Base-by-base conservation (phyloP, 129 eudicot species). In the Mikania micrantha region DNA sequence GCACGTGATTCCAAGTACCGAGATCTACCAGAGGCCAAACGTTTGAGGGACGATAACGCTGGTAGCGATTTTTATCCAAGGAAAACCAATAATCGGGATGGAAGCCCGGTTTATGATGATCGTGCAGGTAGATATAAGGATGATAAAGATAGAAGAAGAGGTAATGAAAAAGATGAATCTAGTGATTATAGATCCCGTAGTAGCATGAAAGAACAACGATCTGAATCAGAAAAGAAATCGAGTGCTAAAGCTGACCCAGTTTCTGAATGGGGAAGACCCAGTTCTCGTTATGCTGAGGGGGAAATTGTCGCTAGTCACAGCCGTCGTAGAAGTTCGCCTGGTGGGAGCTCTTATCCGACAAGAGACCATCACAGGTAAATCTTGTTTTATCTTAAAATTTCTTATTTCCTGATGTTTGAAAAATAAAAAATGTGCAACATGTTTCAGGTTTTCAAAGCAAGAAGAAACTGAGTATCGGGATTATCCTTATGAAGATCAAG, bases 401-500 rank as follows among this genome's bases (percentile, higher is more conserved):
- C 1, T 6, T 27, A 9, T 4, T 39, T 67, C 7, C 45, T 1
- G 11, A 22, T n/a, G 22, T 73, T 11, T 35, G 25, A 20, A 36
- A 38, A 2, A 50, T 39, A 50, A 38, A 52, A 39, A 50, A 27
- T 40, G 16, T 19, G 12, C 19, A 53, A 29, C 47, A 41, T 57
- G 7, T 38, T 73, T 38, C 72, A 85, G 96, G 84, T 60, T 40
- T 62, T 74, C 81, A 15, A 88, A 79, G 73, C 96, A 80, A 66
- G 97, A 88, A 49, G 98, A 88, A 36, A n/a, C 76, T 3, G 88
- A 85, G 80, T 80, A 81, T 42, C 80, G 86, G 70, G 95, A 91
- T 69, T 76, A 80, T 68, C 71, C 47, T 42, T 78, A 75, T 53
- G 96, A 88, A 41, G 89, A 85, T 39, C 79, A 85, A 71, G 25